A percentile compares a stretch with the other conserved stretches of the same genome.
Evolutionary conservation across 2,329 filamentous ascomycete genomes (phyloP).

Genomic region (Diplodia intermedia): DNA sequence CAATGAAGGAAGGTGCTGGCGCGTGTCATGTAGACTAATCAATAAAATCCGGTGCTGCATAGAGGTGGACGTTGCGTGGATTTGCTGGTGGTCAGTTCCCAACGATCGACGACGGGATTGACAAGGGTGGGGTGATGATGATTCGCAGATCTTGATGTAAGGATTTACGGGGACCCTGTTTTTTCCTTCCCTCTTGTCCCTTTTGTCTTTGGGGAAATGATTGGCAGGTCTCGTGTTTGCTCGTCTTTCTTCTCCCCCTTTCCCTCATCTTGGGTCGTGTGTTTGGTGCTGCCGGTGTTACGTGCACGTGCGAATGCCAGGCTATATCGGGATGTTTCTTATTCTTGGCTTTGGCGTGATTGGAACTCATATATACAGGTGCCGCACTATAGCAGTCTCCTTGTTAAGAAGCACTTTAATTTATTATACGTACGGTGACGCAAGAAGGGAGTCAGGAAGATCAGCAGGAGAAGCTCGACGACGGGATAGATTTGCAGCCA

Average conservation of each 20-base stretch:
- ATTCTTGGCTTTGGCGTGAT: too few relatives aligned
- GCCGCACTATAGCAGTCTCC: too few relatives aligned
- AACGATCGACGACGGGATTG: background rate
- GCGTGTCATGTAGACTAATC: background rate
- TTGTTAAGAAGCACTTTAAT: too few relatives aligned
- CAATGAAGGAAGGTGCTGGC: background rate
- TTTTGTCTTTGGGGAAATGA: background rate
- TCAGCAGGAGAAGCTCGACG: too few relatives aligned
- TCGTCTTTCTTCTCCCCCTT: background rate
- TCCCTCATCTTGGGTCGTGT: background rate
- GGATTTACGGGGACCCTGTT: background rate
- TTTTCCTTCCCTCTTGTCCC: background rate
- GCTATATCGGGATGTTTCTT: background rate
- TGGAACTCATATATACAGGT: too few relatives aligned
- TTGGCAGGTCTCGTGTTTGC: background rate
- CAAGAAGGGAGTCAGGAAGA: too few relatives aligned
- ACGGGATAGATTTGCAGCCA: too few relatives aligned
- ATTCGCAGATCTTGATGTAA: background rate
- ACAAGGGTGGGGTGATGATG: background rate
- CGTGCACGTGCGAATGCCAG: background rate
- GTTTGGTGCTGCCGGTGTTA: background rate
- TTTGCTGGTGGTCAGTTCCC: background rate
- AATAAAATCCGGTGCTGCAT: background rate
- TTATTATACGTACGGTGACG: too few relatives aligned
- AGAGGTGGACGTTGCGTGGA: background rate